phyloP scores from a whole-genome alignment of 495 filamentous ascomycete species.

The Rhizodiscina lignyota region DNA sequence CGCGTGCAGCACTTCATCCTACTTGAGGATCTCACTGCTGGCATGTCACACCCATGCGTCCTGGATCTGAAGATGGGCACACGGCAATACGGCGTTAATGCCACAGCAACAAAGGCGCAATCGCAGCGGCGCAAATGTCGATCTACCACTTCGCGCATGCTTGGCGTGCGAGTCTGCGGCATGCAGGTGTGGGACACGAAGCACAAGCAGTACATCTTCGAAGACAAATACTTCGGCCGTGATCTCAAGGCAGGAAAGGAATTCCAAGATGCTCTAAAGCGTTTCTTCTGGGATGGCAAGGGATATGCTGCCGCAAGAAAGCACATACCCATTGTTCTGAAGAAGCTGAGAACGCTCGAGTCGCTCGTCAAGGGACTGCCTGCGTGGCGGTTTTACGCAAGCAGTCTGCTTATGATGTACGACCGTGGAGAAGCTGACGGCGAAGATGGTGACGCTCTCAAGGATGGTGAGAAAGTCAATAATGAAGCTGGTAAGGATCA shows the following conservation, averaged over 20 bases:
- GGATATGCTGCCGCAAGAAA: slow-evolving; percentile 57
- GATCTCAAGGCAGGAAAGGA: slow-evolving; percentile 75
- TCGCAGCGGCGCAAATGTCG: slow-evolving; percentile 89
- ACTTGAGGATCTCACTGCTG: slow-evolving; percentile 90
- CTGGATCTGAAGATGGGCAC: slow-evolving; percentile 98
- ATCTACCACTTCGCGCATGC: slow-evolving; percentile 74
- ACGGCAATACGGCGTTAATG: slow-evolving; percentile 94
- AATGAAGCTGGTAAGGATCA: slow-evolving; percentile 2
- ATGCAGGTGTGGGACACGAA: slow-evolving; percentile 90
- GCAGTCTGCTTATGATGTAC: slow-evolving; percentile 85
- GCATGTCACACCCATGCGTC: slow-evolving; percentile 91
- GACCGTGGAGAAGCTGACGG: slow-evolving; percentile 45
- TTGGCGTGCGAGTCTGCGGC: slow-evolving; percentile 87
- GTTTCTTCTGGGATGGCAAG: slow-evolving; percentile 85
- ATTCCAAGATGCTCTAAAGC: slow-evolving; percentile 75
- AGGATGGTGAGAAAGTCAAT: slow-evolving; percentile 12
- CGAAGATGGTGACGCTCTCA: slow-evolving; percentile 5
- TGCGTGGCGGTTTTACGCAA: slow-evolving; percentile 90
- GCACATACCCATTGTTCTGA: slow-evolving; percentile 74
- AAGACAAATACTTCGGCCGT: slow-evolving; percentile 95
- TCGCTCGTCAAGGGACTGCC: slow-evolving; percentile 61
- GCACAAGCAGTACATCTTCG: slow-evolving; percentile 67
- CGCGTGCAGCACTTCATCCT: slow-evolving; percentile 85
- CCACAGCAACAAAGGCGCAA: slow-evolving; percentile 75
- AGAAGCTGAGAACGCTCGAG: slow-evolving; percentile 68